Conservation (phyloP, 345 rosid genomes). For the Populus nigra region DNA sequence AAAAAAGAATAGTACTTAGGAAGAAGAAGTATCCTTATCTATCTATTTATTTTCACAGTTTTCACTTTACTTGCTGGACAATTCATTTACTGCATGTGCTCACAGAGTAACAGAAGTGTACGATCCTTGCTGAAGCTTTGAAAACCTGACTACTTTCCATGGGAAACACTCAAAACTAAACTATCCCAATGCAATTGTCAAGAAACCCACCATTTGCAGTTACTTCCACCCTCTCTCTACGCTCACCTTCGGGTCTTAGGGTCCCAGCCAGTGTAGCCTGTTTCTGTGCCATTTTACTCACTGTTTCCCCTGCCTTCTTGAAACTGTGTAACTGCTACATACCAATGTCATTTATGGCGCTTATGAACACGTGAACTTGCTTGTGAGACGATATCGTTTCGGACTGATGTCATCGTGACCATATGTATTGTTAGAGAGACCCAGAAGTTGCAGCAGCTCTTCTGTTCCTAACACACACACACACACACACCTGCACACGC, state of each 20-base stretch:
- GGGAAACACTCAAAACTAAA: conserved; percentile 21
- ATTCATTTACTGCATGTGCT: conserved; percentile 26
- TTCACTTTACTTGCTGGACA: conserved; percentile 20
- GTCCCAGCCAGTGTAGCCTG: conserved; percentile 21
- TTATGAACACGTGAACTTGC: conserved; percentile 28
- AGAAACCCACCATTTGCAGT: conserved; percentile 20
- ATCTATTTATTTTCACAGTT: background rate
- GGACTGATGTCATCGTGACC: conserved; percentile 28
- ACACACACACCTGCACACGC: too few species aligned
- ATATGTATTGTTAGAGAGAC: too few species aligned
- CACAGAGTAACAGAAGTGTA: conserved; percentile 36
- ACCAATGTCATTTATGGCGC: conserved; percentile 4
- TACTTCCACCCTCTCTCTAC: background rate
- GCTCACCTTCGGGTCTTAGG: background rate
- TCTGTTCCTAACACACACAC: too few species aligned
- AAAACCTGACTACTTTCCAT: conserved; percentile 17
- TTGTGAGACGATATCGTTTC: background rate
- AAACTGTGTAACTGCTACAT: background rate
- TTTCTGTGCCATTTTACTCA: conserved; percentile 14
- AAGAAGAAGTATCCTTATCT: background rate
- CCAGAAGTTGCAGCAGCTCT: background rate
- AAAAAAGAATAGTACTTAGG: background rate
- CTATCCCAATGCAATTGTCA: conserved; percentile 3
- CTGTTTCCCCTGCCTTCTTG: background rate
- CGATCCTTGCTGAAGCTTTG: conserved; percentile 20